Conservation (phyloP, 495 filamentous ascomycete genomes). For the Mytilinidion resinicola region DNA sequence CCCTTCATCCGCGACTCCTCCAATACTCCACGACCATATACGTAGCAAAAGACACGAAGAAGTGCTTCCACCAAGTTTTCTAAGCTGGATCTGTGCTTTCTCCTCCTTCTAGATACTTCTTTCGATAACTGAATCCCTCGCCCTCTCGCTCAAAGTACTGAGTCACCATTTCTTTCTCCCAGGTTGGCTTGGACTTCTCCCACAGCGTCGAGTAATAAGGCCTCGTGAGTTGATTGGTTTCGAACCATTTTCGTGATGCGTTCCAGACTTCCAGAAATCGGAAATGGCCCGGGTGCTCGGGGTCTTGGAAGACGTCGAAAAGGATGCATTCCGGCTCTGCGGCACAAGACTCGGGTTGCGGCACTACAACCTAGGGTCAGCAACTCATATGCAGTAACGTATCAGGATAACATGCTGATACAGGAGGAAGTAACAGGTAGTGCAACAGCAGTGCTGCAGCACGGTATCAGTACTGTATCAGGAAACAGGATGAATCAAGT, state of each 20-base stretch:
- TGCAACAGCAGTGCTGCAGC: too few relatives aligned
- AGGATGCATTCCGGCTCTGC: not conserved
- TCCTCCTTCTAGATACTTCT: not conserved
- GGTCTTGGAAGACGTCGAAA: conserved; percentile 3
- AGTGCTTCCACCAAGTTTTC: too few relatives aligned
- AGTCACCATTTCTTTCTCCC: not conserved
- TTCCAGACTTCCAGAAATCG: conserved; percentile 2
- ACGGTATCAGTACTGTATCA: too few relatives aligned
- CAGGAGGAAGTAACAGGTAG: too few relatives aligned
- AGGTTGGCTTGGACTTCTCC: not conserved
- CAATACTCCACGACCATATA: too few relatives aligned
- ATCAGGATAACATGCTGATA: too few relatives aligned
- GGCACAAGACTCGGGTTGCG: too few relatives aligned
- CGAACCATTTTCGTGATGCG: not conserved
- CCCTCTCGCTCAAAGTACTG: not conserved
- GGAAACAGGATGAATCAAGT: too few relatives aligned
- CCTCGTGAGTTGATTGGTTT: not conserved
- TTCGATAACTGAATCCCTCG: not conserved
- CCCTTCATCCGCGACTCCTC: too few relatives aligned
- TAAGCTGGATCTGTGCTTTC: not conserved
- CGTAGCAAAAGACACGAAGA: too few relatives aligned
- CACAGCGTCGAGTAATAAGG: not conserved
- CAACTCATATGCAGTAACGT: too few relatives aligned
- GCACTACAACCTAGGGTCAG: too few relatives aligned
- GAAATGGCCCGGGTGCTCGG: not conserved